These are phyloP conservation scores for Saccharum spontaneum DNA, from an alignment of 176 grass and related monocot species.

Conservation along the genomic window DNA sequence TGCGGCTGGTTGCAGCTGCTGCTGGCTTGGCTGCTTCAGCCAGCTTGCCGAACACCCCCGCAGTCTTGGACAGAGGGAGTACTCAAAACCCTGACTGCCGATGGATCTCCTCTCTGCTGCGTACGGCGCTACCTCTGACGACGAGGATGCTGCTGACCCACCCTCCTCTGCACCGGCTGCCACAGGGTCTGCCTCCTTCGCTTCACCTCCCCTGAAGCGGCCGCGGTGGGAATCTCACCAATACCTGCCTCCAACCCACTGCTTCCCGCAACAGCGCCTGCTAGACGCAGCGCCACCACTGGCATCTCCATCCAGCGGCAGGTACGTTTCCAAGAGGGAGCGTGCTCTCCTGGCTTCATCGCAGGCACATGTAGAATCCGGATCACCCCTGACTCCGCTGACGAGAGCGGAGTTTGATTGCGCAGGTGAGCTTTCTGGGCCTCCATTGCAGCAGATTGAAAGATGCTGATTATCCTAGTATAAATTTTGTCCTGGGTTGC, in stretches of 20 bases:
- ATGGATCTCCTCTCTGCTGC: constrained; percentile 79
- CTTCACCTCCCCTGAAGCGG: constrained; percentile 32
- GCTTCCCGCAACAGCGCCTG: background rate
- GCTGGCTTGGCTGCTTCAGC: background rate
- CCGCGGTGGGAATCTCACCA: constrained; percentile 15
- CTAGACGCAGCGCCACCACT: background rate
- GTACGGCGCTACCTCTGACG: constrained; percentile 47
- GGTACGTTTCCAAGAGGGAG: constrained; percentile 89
- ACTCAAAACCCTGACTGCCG: background rate
- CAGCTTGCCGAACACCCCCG: background rate
- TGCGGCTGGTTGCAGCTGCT: background rate
- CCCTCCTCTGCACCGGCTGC: background rate
- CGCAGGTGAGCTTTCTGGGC: background rate
- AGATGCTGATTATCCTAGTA: background rate
- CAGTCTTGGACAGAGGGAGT: background rate
- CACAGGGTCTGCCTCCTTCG: background rate
- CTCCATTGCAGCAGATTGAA: background rate
- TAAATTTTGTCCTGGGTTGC: background rate
- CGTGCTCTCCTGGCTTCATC: constrained; percentile 42
- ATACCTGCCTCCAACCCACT: background rate
- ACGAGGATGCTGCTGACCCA: constrained; percentile 37
- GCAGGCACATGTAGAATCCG: background rate
- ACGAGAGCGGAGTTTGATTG: background rate
- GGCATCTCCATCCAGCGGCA: constrained; percentile 6
- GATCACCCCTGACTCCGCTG: background rate